Conservation (phyloP, 331 rosid species). For the Malus hybrid region DNA sequence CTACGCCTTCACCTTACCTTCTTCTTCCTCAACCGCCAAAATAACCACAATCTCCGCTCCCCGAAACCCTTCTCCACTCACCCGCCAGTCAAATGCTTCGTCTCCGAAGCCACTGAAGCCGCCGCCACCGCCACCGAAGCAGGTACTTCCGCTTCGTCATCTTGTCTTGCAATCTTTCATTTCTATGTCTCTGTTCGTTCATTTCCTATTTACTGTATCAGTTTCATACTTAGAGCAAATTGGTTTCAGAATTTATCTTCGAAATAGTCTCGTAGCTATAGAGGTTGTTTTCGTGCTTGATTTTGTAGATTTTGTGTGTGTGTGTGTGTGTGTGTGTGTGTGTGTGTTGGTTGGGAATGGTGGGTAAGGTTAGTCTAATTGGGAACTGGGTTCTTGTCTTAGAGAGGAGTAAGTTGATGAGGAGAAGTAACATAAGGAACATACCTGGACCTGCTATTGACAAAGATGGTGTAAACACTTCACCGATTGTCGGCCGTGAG, state of each 20-base stretch:
- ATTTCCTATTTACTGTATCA: background rate
- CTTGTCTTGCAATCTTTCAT: background rate
- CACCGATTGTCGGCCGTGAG: constrained; percentile 97
- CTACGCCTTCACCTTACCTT: constrained; percentile 20
- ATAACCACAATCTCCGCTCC: constrained; percentile 22
- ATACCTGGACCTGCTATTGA: constrained; percentile 66
- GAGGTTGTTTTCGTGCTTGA: background rate
- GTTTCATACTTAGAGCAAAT: background rate
- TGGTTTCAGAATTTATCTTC: background rate
- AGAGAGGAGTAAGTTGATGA: constrained; percentile 59
- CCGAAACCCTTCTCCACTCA: background rate
- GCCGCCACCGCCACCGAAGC: constrained; percentile 25
- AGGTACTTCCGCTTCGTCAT: constrained; percentile 29
- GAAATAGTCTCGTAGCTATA: background rate
- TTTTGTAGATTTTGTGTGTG: no score
- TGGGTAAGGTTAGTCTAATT: background rate
- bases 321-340: background rate
- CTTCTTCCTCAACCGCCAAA: constrained; percentile 26
- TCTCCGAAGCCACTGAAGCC: constrained; percentile 65
- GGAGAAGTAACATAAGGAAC: constrained; percentile 74
- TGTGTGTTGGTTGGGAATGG: background rate
- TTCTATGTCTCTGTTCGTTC: background rate
- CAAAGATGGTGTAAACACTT: constrained; percentile 89
- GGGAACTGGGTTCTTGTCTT: constrained; percentile 7
- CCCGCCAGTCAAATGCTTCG: constrained; percentile 54